Base-by-base conservation (phyloP, 331 rosid species). In the Pyracantha coccinea region DNA sequence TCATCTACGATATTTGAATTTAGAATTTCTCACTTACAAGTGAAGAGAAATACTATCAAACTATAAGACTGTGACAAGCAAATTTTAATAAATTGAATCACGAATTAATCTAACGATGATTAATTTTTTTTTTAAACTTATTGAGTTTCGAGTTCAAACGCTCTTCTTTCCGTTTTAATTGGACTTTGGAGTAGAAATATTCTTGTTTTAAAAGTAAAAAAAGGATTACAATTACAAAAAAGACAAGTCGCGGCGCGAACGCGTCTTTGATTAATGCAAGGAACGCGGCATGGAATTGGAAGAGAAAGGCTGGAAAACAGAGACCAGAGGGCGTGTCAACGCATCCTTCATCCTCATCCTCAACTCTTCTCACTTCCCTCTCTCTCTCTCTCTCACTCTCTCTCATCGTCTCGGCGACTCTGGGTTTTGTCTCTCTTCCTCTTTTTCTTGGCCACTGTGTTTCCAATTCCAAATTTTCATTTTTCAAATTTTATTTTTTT, bases 271-370 rank as follows among this genome's bases (percentile, higher is more conserved):
- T 72, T 72, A 72, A 72, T 72, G 68, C 76, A 59, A 27, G 44
- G 58, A 59, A 72, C 76, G 76, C 68, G 76, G 55, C 76, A 35
- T 72, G 28, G 55, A 15, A 31, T 29, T 63, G 68, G 68, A 63
- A 29, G 68, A 71, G 19, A 9, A 21, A 63, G 19, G 28, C 27
- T 52, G 28, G 47, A 53, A 58, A 17, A 41, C 47, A 41, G 23
- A 53, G 58, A 17, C 57, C 20, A 41, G 21, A 41, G 65, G 25
- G 73, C 85, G 91, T 83, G 91, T 81, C 93, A 81, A 86, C 81
- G 29, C 25, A 28, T 54, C 41, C 78, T 4, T 4, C 8, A 28
- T 74, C 84, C 55, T 84, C 83, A 35, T 75, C 84, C 44, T 23
- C 78, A 9, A 13, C 67, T 2, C 65, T 7, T 25, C 60, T 59